Base-by-base conservation (phyloP, 352 stramenopile species). In the Thalassiosira oceanica region DNA sequence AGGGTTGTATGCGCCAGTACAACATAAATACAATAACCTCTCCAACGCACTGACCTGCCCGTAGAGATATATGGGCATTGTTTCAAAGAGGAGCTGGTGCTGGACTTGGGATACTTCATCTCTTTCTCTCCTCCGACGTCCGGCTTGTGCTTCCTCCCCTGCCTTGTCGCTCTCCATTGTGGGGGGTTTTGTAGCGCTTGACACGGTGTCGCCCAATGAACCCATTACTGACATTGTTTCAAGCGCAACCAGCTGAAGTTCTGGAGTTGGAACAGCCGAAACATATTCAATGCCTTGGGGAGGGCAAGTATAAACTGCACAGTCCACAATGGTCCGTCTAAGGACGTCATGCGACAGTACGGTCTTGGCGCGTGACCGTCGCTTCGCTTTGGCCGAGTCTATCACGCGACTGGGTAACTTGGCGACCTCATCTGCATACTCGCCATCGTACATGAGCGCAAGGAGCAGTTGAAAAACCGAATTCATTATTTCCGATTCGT, bases 1-100 rank as follows among this genome's bases (percentile, higher is more conserved):
- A 3, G 68, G 61, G 20, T 26, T 46, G 33, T 74, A 74, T 3
- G 69, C 77, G 26, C 83, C 83, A 2, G 80, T 88, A 55, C 79
- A 88, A 16, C 76, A 70, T 16, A 88, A 36, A 50, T 77, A 80
- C 49, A 90, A 70, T 8, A 90, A 46, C 26, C 79, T 55, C 58
- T 90, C 82, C n/a, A 86, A 62, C 7, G 61, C 69, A 27, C 61
- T 53, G 11, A 75, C 72, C 37, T 23, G 41, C 21, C 56, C 72
- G 43, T 50, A 31, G 7, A 78, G 60, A 53, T 82, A 78, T 6
- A 82, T 24, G 28, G 71, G 64, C 65, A 79, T 79, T 1, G 61
- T 70, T 20, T 79, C 61, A 28, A 74, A 79, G n/a, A 79, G 39
- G 3, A 74, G 48, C n/a, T 64, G 36, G 6, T 54, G 63, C 61